Base-by-base conservation (phyloP, 2,329 filamentous ascomycete species). In the Periconia sp. region DNA sequence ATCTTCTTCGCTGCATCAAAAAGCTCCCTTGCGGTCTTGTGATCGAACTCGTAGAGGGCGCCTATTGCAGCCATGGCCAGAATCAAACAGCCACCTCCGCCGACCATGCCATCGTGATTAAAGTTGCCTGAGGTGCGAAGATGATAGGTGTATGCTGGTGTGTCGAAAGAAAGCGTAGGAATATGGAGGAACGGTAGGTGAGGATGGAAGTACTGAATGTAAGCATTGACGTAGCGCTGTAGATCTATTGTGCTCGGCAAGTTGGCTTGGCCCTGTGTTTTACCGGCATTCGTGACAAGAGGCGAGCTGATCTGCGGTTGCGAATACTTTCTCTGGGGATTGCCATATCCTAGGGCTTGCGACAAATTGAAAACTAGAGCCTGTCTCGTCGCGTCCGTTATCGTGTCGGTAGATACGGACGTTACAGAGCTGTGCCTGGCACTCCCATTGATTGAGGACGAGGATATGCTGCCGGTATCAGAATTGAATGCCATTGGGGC, bases 1-100 rank as follows among this genome's bases (percentile, higher is more conserved):
- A 96, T 90, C 73, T 91, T 95, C 76, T 96, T 96, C 35, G 92
- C 89, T 65, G 91, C 87, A 56, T 95, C 89, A 61, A 96, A 96
- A 6, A 99, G 73, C 33, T 95, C 88, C 66, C 87, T 88, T 17
- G 92, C 95, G 41, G 87, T 82, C 19, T 79, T 78, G 45, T 86
- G 83, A 46, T 97, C 92, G 63, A 86, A 83, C 72, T 96, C 92
- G 71, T 96, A 96, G 26, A 96, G 76, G 24, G 89, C 87, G 16
- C 88, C 89, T 55, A 87, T 85, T n/a, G 90, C 88, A 33, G 89
- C 88, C 86, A 95, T 94, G 4, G 88, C 91, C 22, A 95, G 78
- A 47, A 94, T 85, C 43, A 95, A 77, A 67, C 92, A 96, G 38
- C 90, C 91, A 46, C 87, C 89, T 43, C 92, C 91, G 45, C 89